Base-by-base conservation (phyloP, 2,329 filamentous ascomycete genomes). In the Emericellopsis cladophorae region DNA sequence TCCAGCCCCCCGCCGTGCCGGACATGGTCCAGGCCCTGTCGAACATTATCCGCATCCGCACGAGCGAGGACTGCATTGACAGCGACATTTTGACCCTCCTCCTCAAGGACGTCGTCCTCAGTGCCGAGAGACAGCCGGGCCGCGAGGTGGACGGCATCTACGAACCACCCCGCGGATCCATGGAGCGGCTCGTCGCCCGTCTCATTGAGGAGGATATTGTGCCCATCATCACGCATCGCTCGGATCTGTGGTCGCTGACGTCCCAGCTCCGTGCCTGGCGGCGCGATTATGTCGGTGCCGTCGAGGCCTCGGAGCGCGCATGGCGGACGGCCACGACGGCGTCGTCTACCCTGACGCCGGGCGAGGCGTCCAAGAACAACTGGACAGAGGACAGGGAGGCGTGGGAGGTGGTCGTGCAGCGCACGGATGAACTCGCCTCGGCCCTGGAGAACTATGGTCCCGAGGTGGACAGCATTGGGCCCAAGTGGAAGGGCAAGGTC, bases 401-500 rank as follows among this genome's bases (percentile, higher is more conserved):
- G 15, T 95, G 86, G 84, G 65, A 76, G 44, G 68, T 70, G 1
- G 77, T 93, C 5, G 85, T 93, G 3, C 69, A 76, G 45, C 76
- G 85, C 40, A 96, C 92, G 1, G 76, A 88, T 42, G 79, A 86
- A 54, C 62, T 96, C 34, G 85, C 92, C 1, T 80, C 84, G 47
- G 76, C 84, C 40, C 85, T 95, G 60, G 84, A 92, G 62, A 87
- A 81, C 56, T 79, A 88, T 50, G 84, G 84, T 0, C 64, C 68
- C 0, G 70, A 74, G 48, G 69, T 78, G 16, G 76, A 79, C 46
- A 54, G 76, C 24, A 79, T 95, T 3, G 86, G 85, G 2, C 74
- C 72, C 44, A 81, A 80, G 52, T 98, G 92, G 92, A 84, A 76
- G 58, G 84, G 84, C 47, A 96, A 95, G 72, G 85, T 86, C 1